Evolutionary conservation across 75 land plant genomes (phyloP).

Genomic region (Picea glauca): DNA sequence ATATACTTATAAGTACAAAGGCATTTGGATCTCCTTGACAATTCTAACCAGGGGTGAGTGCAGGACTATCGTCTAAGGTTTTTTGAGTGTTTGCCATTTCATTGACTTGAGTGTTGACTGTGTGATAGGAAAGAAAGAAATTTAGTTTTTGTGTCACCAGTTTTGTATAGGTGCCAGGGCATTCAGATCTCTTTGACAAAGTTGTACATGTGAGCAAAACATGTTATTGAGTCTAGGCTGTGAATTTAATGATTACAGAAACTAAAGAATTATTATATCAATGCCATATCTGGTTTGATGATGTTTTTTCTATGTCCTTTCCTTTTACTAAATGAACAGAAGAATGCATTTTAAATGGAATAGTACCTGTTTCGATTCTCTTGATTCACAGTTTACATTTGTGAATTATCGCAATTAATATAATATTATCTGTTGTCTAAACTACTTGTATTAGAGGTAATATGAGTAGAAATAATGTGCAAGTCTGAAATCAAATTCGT

Average conservation of each 20-base stretch:
- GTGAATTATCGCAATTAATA: background rate
- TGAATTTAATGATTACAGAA: no score
- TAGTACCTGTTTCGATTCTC: background rate
- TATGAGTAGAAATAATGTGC: background rate
- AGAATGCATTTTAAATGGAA: background rate
- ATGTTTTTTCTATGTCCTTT: background rate
- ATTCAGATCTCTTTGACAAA: background rate
- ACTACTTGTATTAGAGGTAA: background rate
- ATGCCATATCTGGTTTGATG: background rate
- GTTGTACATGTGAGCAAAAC: background rate
- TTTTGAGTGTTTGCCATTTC: background rate
- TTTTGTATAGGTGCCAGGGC: background rate
- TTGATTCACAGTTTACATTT: background rate
- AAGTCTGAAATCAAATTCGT: background rate
- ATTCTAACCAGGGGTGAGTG: conserved; percentile 71
- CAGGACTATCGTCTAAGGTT: background rate
- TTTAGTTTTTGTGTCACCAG: background rate
- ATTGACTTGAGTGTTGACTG: no score
- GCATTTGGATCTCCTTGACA: conserved; percentile 85
- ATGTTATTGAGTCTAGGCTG: background rate
- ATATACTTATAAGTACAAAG: conserved; percentile 86
- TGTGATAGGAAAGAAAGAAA: background rate
- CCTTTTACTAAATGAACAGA: background rate
- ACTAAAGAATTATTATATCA: no score
- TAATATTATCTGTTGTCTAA: background rate